Evolutionary conservation across 2,329 filamentous ascomycete genomes (phyloP), one percentile per base, ranked within the genome.

Genomic region (Talaromyces sp.): DNA sequence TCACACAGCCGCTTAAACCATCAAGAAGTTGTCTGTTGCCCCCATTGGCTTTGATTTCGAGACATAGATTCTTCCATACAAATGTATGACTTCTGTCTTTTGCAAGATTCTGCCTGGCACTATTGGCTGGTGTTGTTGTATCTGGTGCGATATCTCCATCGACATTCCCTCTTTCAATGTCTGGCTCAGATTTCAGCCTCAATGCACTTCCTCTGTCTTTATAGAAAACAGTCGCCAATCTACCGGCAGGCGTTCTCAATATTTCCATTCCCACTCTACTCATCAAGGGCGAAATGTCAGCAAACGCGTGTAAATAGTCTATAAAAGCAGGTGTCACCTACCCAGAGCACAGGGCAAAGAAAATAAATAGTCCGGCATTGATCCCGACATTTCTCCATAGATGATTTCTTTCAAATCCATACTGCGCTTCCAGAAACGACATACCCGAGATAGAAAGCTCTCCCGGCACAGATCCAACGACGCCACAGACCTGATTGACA

Each of bases 401-500:
- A 17, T 66, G 43, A n/a, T 11, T 39, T 15, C 37, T 49, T 58
- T 62, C 50, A 43, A 66, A 66, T 3, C 64, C 64, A 45, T 66
- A 66, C 39, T 27, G 80, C 80, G 22, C 84, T 83, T 37, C 83
- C 82, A 33, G 77, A 74, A 62, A 81, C 78, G 25, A 85, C 86
- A 70, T 88, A 85, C 22, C 27, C 87, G 81, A 64, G 85, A 83
- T 67, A 86, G 84, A 52, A 86, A 86, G 57, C 76, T 77, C 64
- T 88, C 86, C 22, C 86, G 84, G 70, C 86, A 86, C 66, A 86
- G 85, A 68, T 84, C 87, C 76, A 86, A 87, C 64, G 86, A 78
- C 13, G 82, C 79, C 10, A 86, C 86, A 22, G 93, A 91, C 88
- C 77, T 94, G 91, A 71, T 92, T 80, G 49, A 85, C 81, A 71